A percentile compares a stretch with the other conserved stretches of the same genome.
Conservation (phyloP, 2,329 filamentous ascomycete species). For the Alternaria gansuensis region DNA sequence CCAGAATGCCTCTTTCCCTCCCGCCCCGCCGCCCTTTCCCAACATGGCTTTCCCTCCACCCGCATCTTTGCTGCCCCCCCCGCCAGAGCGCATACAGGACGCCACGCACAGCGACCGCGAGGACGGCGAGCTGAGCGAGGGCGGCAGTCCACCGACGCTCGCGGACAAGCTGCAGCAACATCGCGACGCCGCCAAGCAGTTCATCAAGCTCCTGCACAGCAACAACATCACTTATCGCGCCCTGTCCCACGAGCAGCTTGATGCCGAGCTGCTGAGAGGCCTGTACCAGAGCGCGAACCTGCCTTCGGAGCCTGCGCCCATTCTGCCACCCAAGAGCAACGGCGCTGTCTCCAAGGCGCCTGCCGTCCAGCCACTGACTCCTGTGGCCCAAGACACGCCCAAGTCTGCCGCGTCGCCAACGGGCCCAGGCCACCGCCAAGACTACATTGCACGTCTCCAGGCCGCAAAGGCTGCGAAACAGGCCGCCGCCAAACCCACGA, state of each 20-base stretch:
- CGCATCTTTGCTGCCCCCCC: constrained; percentile 25
- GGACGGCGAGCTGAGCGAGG: constrained; percentile 81
- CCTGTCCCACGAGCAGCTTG: constrained; percentile 58
- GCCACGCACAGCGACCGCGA: constrained; percentile 63
- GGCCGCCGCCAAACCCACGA: constrained; percentile 23
- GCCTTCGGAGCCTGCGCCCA: constrained; percentile 40
- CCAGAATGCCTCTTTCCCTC: constrained; percentile 35
- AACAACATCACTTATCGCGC: constrained; percentile 77
- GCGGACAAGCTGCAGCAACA: constrained; percentile 30
- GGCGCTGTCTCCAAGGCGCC: constrained; percentile 15
- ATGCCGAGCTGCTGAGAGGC: constrained; percentile 38
- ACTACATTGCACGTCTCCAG: constrained; percentile 77
- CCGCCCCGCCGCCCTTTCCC: constrained; percentile 20
- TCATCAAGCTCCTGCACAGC: constrained; percentile 53
- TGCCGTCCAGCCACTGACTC: constrained; percentile 17
- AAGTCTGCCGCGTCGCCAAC: constrained; percentile 29
- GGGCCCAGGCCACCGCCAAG: constrained; percentile 70
- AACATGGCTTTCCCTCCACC: constrained; percentile 34
- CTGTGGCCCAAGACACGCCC: constrained; percentile 23
- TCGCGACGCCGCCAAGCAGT: constrained; percentile 49
- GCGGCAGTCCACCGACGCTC: constrained; percentile 24
- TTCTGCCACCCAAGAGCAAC: constrained; percentile 34
- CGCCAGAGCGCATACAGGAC: constrained; percentile 40
- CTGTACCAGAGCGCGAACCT: constrained; percentile 43
- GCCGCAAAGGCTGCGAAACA: constrained; percentile 72